Conservation (phyloP, 495 filamentous ascomycete genomes). For the Penicillium bovifimosum region DNA sequence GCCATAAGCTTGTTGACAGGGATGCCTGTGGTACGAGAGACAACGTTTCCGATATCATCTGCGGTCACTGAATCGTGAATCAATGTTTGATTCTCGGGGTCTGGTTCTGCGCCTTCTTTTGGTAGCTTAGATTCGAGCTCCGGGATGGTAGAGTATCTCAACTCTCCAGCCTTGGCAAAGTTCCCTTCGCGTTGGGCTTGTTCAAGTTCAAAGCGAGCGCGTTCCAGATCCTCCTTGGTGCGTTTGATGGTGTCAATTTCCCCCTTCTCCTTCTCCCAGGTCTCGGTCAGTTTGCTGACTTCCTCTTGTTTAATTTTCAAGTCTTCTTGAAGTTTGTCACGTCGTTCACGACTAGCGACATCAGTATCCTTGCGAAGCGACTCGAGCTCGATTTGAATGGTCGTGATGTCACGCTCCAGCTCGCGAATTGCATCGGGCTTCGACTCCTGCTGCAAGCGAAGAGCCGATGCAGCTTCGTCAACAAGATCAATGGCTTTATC, state of each 20-base stretch:
- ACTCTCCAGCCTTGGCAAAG: slow-evolving; percentile 80
- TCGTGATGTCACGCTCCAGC: slow-evolving; percentile 91
- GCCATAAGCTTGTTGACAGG: slow-evolving; percentile 85
- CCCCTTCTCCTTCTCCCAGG: slow-evolving; percentile 85
- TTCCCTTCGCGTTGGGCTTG: slow-evolving; percentile 85
- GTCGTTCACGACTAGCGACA: slow-evolving; percentile 77
- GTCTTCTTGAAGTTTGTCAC: slow-evolving; percentile 71
- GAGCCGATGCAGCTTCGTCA: slow-evolving; percentile 87
- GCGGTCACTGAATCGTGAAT: slow-evolving; percentile 90
- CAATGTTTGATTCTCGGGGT: slow-evolving; percentile 47
- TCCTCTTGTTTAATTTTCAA: slow-evolving; percentile 72
- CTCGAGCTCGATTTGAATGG: slow-evolving; percentile 94
- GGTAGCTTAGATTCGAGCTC: slow-evolving; percentile 72
- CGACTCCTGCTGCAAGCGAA: slow-evolving; percentile 91
- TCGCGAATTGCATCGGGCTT: slow-evolving; percentile 90
- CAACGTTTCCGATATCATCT: slow-evolving; percentile 89
- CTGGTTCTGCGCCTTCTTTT: slow-evolving; percentile 56
- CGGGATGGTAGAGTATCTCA: slow-evolving; percentile 83
- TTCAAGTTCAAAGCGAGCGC: slow-evolving; percentile 77
- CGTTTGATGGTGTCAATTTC: slow-evolving; percentile 83
- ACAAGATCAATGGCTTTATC: slow-evolving; percentile 97
- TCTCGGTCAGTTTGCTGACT: slow-evolving; percentile 56
- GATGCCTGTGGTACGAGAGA: slow-evolving; percentile 86
- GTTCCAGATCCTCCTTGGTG: slow-evolving; percentile 78
- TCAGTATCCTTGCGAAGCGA: slow-evolving; percentile 94